Percentiles rank a stretch among this genome's conserved stretches.
Evolutionary conservation across 345 rosid genomes (phyloP).

Genomic region (Isatis tinctoria): DNA sequence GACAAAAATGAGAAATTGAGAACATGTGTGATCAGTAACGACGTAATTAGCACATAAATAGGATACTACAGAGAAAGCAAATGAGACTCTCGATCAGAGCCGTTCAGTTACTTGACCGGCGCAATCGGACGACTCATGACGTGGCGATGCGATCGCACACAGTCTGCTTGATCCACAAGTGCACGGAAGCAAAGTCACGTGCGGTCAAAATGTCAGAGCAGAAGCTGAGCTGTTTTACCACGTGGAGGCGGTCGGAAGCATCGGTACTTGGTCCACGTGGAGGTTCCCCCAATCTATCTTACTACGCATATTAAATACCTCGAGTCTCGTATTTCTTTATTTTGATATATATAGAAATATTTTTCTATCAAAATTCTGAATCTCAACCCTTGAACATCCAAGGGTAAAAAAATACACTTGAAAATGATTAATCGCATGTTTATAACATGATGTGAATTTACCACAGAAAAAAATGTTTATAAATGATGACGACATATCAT

Average conservation of each 20-base stretch:
- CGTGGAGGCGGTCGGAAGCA: slow-evolving; percentile 32
- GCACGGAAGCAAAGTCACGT: slow-evolving; percentile 28
- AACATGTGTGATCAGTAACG: not conserved
- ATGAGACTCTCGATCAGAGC: not conserved
- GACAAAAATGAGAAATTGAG: not conserved
- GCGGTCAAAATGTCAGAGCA: slow-evolving; percentile 31
- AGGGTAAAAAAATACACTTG: not conserved
- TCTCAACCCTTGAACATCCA: not conserved
- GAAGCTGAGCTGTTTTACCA: slow-evolving; percentile 26
- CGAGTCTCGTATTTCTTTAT: not conserved
- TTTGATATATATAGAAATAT: too few species aligned
- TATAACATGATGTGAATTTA: not conserved
- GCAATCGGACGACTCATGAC: slow-evolving; percentile 23
- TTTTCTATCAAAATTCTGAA: not conserved
- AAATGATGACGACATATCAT: not conserved
- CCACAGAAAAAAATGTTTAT: not conserved
- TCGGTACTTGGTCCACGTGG: slow-evolving; percentile 36
- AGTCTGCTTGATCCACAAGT: slow-evolving; percentile 26
- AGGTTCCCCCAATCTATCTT: slow-evolving; percentile 1
- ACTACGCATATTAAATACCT: slow-evolving; percentile 6
- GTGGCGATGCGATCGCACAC: slow-evolving; percentile 12
- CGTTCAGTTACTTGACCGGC: slow-evolving; percentile 15
- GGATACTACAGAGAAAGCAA: not conserved
- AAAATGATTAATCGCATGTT: slow-evolving; percentile 3
- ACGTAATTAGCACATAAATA: not conserved